A percentile compares a stretch with the other conserved stretches of the same genome.
Conservation (phyloP, 495 filamentous ascomycete genomes). For the Penicillium coffeae region DNA sequence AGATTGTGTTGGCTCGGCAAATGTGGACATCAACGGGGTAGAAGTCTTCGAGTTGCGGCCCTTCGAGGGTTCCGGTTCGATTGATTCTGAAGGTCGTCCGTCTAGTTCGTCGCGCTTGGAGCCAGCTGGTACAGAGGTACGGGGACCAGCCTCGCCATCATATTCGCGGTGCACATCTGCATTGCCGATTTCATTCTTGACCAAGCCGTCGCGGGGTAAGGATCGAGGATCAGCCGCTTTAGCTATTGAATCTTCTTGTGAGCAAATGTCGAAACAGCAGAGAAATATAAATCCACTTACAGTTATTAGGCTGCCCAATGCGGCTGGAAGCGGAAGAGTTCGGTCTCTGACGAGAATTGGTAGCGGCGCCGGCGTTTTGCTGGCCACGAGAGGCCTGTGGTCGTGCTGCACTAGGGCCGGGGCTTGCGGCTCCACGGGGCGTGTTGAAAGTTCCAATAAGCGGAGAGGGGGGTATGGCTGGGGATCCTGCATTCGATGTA, state of each 20-base stretch:
- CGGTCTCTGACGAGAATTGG: conserved; percentile 54
- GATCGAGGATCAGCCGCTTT: conserved; percentile 36
- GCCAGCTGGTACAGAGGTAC: conserved; percentile 25
- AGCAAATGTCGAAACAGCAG: not conserved
- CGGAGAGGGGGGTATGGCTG: conserved; percentile 69
- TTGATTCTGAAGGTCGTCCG: conserved; percentile 23
- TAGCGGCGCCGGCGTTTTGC: conserved; percentile 59
- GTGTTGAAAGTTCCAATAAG: conserved; percentile 57
- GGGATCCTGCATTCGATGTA: conserved; percentile 55
- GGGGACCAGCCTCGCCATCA: conserved; percentile 24
- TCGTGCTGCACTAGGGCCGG: conserved; percentile 39
- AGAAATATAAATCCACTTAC: not conserved
- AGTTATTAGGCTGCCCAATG: conserved; percentile 15
- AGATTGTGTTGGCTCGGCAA: conserved; percentile 31
- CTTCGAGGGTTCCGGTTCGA: conserved; percentile 29
- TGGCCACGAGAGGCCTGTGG: conserved; percentile 64
- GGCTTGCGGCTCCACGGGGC: conserved; percentile 45
- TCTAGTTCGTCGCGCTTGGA: conserved; percentile 34
- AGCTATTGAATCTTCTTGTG: conserved; percentile 14
- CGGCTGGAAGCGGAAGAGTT: conserved; percentile 58
- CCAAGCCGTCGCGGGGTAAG: conserved; percentile 26
- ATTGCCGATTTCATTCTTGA: conserved; percentile 27
- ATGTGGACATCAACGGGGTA: conserved; percentile 42
- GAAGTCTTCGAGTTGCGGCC: conserved; percentile 57
- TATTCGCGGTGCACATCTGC: conserved; percentile 25